Base-by-base conservation (phyloP, 805 yeast genomes). In the Naumovozyma castellii region DNA sequence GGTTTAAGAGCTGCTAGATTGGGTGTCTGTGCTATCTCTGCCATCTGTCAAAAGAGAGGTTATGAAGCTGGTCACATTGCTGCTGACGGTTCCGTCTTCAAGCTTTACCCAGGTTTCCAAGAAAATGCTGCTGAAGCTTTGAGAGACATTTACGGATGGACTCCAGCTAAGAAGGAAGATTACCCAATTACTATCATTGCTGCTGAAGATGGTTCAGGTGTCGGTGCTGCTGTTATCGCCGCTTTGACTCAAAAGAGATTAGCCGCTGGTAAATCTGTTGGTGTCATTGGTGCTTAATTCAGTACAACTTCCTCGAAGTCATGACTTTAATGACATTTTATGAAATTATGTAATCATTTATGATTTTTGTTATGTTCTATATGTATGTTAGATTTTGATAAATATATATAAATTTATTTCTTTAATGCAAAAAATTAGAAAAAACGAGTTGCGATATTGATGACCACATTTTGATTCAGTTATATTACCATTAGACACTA, bases 201-300 rank as follows among this genome's bases (percentile, higher is more conserved):
- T 43, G 97, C 98, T 49, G 96, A 90, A 68, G 98, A 92, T 68
- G 98, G 98, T 54, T 82, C 92, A 30, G 97, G 97, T 69, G 96
- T 85, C 36, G 98, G 98, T 61, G 98, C 98, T 41, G 98, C 97
- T 38, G 75, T 90, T 54, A 90, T 92, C 66, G 97, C 98, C 40
- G 97, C 97, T 34, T 75, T 90, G 64, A 82, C 97, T 42, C 76
- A 82, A 63, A 72, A 76, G 62, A 80, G 98, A 69, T 69, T 80
- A 56, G 71, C 68, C 49, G 70, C 74, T 44, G 90, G 90, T 35
- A 64, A 72, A 55, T 76, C 85, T 45, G 80, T 83, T 45, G 90
- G 90, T 54, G 56, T 65, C 33, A 48, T 46, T 18, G 52, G 43
- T 41, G 48, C 50, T 39, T 44, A 43, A 36, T 9, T n/a, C 5